A percentile compares a stretch with the other conserved stretches of the same genome.
These are phyloP conservation scores for Stachybotrys elegans DNA, from an alignment of 2,329 filamentous ascomycete genomes.

Conservation along the genomic window DNA sequence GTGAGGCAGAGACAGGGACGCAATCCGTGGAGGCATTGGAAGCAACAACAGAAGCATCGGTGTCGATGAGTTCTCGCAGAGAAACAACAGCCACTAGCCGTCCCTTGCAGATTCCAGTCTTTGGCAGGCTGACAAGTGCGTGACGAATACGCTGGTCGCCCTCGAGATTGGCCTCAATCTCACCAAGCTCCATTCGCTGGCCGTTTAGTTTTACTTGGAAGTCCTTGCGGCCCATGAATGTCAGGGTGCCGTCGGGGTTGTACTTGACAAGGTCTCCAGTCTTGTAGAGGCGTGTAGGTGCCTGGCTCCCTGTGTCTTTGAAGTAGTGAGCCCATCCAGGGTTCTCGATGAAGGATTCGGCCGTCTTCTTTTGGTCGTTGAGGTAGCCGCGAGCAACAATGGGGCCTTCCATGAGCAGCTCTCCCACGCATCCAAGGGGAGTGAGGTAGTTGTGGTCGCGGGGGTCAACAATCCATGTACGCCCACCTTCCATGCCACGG, in stretches of 20 bases:
- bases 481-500: not conserved
- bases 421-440: slow-evolving; percentile 13
- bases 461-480: slow-evolving; percentile 14
- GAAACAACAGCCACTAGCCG: not conserved
- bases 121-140: slow-evolving; percentile 27
- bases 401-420: slow-evolving; percentile 14
- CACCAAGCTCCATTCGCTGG: slow-evolving; percentile 44
- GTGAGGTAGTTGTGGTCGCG: slow-evolving; percentile 11
- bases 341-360: not conserved
- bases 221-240: slow-evolving; percentile 46
- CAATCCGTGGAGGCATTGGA: not conserved
- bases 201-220: slow-evolving; percentile 29
- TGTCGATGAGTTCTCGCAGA: slow-evolving; percentile 11
- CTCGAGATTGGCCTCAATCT: slow-evolving; percentile 39
- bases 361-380: slow-evolving; percentile 3
- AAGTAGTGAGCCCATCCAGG: slow-evolving; percentile 11
- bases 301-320: not conserved
- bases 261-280: slow-evolving; percentile 44
- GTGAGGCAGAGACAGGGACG: slow-evolving; percentile 1
- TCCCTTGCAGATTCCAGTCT: slow-evolving; percentile 18
- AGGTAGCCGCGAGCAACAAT: slow-evolving; percentile 8
- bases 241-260: slow-evolving; percentile 30
- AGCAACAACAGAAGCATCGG: slow-evolving; percentile 10
- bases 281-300: slow-evolving; percentile 26
- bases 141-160: slow-evolving; percentile 52